Conservation (phyloP, 306 rosid species). For the Senna siamea region DNA sequence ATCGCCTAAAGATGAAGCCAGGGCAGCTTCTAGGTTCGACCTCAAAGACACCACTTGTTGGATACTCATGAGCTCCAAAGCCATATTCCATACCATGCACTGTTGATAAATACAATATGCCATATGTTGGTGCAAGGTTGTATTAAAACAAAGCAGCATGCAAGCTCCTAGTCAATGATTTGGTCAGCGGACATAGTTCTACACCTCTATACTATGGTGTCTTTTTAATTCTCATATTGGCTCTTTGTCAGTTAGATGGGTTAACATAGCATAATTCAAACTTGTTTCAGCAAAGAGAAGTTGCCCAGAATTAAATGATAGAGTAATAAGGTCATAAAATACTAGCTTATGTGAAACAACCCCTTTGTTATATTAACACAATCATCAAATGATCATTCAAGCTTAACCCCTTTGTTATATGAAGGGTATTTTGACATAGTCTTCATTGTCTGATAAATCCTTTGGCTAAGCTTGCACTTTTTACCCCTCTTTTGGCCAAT, state of each 20-base stretch:
- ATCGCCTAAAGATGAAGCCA: conserved; percentile 87
- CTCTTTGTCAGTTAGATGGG: background rate
- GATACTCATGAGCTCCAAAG: conserved; percentile 91
- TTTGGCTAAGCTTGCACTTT: background rate
- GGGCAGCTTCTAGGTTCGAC: conserved; percentile 97
- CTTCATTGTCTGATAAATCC: background rate
- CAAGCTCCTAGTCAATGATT: conserved; percentile 24
- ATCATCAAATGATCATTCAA: background rate
- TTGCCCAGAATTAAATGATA: background rate
- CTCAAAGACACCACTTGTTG: conserved; percentile 93
- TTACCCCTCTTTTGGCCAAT: background rate
- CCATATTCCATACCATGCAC: conserved; percentile 89
- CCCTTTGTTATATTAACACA: background rate
- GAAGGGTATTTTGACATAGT: background rate
- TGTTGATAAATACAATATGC: conserved; percentile 49
- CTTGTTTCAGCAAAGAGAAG: background rate
- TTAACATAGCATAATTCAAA: background rate
- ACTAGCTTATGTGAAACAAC: background rate
- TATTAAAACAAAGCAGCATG: conserved; percentile 26
- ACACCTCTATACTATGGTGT: background rate
- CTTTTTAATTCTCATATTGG: too few species aligned
- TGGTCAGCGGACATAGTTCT: conserved; percentile 11
- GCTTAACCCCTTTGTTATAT: background rate
- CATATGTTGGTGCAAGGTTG: conserved; percentile 36
- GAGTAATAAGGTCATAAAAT: background rate